A percentile compares a stretch with the other conserved stretches of the same genome.
These are phyloP conservation scores for Conoideocrella luteorostrata DNA, from an alignment of 2,329 filamentous ascomycete species.

Conservation along the genomic window DNA sequence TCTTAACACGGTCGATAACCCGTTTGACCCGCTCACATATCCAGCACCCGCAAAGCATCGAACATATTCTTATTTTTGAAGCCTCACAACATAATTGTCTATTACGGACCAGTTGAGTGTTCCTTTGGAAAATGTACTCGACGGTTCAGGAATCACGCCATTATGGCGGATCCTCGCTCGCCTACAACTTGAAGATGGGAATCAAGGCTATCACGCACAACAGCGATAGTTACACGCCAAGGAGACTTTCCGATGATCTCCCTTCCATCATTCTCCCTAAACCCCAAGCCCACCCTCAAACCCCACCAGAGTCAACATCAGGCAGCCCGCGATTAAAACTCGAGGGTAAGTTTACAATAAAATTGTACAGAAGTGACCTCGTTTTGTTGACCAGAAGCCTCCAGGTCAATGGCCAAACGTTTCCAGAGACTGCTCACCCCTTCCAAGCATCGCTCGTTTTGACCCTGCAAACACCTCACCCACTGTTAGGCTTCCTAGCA, in stretches of 20 bases:
- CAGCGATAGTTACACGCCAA: slow-evolving; percentile 11
- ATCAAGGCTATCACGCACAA: slow-evolving; percentile 14
- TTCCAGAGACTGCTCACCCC: slow-evolving; percentile 19
- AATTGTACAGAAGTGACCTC: too few species aligned
- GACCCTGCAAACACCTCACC: slow-evolving; percentile 10
- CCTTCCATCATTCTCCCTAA: slow-evolving; percentile 14
- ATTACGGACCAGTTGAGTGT: too few species aligned
- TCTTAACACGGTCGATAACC: slow-evolving; percentile 3
- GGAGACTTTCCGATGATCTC: slow-evolving; percentile 16
- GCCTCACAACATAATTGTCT: neutral
- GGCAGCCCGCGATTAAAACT: slow-evolving; percentile 28
- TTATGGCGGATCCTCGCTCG: slow-evolving; percentile 10
- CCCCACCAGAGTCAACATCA: slow-evolving; percentile 25
- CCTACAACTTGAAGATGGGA: slow-evolving; percentile 14
- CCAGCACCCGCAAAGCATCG: slow-evolving; percentile 7
- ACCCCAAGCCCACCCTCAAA: slow-evolving; percentile 18
- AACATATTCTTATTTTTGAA: neutral
- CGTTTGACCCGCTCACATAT: neutral
- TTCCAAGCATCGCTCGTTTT: slow-evolving; percentile 17
- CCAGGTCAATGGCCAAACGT: slow-evolving; percentile 16
- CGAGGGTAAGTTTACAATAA: slow-evolving; percentile 23
- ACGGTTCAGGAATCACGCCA: slow-evolving; percentile 12
- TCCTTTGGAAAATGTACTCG: slow-evolving; percentile 9
- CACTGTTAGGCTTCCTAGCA: slow-evolving; percentile 27
- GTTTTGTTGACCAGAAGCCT: slow-evolving; percentile 2